These are phyloP conservation scores for Scheffersomyces ergatensis DNA, from an alignment of 805 yeast genomes.

Conservation along the genomic window DNA sequence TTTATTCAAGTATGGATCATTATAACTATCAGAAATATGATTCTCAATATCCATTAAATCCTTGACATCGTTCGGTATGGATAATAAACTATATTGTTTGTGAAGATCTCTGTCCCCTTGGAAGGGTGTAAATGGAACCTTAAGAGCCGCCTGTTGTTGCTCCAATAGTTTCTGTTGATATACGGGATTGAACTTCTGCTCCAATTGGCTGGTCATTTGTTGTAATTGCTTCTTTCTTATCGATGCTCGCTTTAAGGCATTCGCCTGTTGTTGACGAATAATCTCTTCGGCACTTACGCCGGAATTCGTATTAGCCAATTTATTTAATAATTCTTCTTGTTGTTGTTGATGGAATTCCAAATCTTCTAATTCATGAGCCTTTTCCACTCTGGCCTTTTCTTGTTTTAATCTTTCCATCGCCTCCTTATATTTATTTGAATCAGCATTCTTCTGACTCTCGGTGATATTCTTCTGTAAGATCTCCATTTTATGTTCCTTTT, in stretches of 20 bases:
- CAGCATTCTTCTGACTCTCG: conserved; percentile 59
- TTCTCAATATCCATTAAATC: conserved; percentile 22
- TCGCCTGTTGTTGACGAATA: conserved; percentile 33
- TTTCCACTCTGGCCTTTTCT: conserved; percentile 65
- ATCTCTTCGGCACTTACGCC: conserved; percentile 34
- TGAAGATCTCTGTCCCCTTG: conserved; percentile 76
- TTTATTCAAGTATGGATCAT: conserved; percentile 46
- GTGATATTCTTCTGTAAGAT: conserved; percentile 75
- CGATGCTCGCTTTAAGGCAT: conserved; percentile 57
- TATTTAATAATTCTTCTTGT: conserved; percentile 40
- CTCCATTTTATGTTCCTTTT: conserved; percentile 67
- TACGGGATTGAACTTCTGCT: conserved; percentile 33
- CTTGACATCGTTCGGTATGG: conserved; percentile 20
- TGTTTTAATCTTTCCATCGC: conserved; percentile 52
- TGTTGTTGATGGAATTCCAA: conserved; percentile 38
- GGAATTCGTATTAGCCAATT: conserved; percentile 27
- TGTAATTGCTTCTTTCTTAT: conserved; percentile 61
- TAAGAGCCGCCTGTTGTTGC: conserved; percentile 14
- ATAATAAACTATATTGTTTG: conserved; percentile 48
- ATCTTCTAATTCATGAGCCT: conserved; percentile 50
- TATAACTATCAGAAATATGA: conserved; percentile 17
- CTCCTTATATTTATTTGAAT: conserved; percentile 65
- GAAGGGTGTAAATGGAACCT: conserved; percentile 86
- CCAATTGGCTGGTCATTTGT: conserved; percentile 57
- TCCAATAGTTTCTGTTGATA: conserved; percentile 18